Conservation (phyloP, 441 rosid genomes). For the Corymbia calophylla region DNA sequence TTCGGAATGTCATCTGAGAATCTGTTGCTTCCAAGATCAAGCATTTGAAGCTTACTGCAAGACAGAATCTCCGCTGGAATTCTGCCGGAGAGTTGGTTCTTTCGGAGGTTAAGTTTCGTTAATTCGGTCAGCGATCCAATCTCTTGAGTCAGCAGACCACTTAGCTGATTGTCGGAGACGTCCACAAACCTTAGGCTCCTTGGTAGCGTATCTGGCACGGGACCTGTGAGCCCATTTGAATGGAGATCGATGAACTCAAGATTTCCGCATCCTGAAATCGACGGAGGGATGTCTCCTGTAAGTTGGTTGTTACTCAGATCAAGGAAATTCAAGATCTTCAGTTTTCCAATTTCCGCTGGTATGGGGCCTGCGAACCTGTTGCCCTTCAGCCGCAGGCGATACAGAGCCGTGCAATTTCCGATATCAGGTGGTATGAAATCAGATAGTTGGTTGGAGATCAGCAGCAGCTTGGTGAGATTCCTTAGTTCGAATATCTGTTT, state of each 20-base stretch:
- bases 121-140: conserved; percentile 61
- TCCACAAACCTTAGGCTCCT: conserved; percentile 58
- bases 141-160: conserved; percentile 41
- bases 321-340: conserved; percentile 42
- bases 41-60: conserved; percentile 67
- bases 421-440: conserved; percentile 54
- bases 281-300: conserved; percentile 39
- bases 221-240: conserved; percentile 67
- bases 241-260: conserved; percentile 84
- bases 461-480: conserved; percentile 76
- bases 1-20: conserved; percentile 71
- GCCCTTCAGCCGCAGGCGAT: conserved; percentile 38
- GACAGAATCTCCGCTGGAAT: conserved; percentile 70
- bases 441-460: conserved; percentile 55
- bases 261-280: conserved; percentile 48
- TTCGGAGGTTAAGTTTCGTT: conserved; percentile 67
- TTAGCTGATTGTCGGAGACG: conserved; percentile 58
- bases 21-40: conserved; percentile 63
- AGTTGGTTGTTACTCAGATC: conserved; percentile 46
- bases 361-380: conserved; percentile 45
- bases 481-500: conserved; percentile 45
- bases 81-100: conserved; percentile 57
- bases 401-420: conserved; percentile 49
- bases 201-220: conserved; percentile 67
- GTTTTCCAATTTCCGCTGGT: conserved; percentile 49